These are phyloP conservation scores for Byssochlamys sp. DNA, from an alignment of 2,329 filamentous ascomycete species.

Conservation along the genomic window DNA sequence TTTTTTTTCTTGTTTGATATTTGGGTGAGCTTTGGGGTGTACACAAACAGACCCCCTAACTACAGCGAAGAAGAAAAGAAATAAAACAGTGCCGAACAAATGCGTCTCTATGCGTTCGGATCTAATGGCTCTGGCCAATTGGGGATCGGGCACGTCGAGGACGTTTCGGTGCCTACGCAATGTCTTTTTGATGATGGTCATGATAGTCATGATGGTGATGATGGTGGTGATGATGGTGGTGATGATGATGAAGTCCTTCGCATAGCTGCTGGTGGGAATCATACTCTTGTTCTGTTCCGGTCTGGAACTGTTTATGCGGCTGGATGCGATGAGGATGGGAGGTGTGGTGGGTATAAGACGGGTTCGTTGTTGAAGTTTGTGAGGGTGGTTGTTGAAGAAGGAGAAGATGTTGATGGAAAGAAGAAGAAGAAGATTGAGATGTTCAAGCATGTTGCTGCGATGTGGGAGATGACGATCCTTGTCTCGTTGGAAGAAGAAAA, in stretches of 20 bases:
- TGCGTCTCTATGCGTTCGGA: slow-evolving; percentile 56
- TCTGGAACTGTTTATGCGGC: slow-evolving; percentile 54
- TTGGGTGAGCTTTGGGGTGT: too few relatives aligned
- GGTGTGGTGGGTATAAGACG: slow-evolving; percentile 48
- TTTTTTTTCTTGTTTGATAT: too few relatives aligned
- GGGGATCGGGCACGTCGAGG: slow-evolving; percentile 60
- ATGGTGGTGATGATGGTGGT: slow-evolving; percentile 27
- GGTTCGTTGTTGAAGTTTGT: slow-evolving; percentile 18
- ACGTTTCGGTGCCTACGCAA: slow-evolving; percentile 57
- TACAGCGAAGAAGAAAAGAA: not conserved
- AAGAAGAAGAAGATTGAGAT: slow-evolving; percentile 14
- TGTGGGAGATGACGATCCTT: slow-evolving; percentile 66
- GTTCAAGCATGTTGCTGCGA: slow-evolving; percentile 52
- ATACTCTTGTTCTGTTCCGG: slow-evolving; percentile 63
- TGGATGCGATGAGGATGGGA: slow-evolving; percentile 49
- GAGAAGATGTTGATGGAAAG: not conserved
- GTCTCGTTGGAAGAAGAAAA: slow-evolving; percentile 33
- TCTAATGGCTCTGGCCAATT: slow-evolving; percentile 71
- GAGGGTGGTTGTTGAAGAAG: slow-evolving; percentile 15
- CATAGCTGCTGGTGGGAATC: slow-evolving; percentile 67
- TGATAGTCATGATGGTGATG: slow-evolving; percentile 20
- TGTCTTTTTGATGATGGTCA: slow-evolving; percentile 45
- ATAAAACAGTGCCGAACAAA: slow-evolving; percentile 1
- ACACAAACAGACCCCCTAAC: too few relatives aligned
- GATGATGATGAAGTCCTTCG: slow-evolving; percentile 11